Evolutionary conservation across 106 monocot species (phyloP), one percentile per base, ranked within the genome.

Genomic region (Acanthochlamys bracteata): DNA sequence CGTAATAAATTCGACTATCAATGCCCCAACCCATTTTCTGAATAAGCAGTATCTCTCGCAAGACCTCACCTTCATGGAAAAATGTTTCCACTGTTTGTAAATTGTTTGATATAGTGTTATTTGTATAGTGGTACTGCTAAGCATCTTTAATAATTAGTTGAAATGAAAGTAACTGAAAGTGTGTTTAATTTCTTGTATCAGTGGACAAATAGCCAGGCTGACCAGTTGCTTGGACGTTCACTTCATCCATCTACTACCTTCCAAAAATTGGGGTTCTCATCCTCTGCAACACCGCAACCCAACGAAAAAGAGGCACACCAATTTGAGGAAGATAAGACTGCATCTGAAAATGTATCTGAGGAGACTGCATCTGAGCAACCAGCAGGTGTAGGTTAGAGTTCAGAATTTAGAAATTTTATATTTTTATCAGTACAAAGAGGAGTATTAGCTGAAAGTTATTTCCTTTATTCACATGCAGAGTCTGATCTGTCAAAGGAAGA

Each of bases 401-500:
- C 53, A 45, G 21, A 70, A 58, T 56, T 62, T 17, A 63, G 66
- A 43, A 22, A 70, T 57, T 20, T 0, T 42, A 75, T 24, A 45
- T 56, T 55, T 33, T 59, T 17, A 69, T 67, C 60, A n/a, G 11
- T n/a, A 68, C 65, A 60, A 62, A 24, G 52, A 64, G 42, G 55
- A 76, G 45, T 64, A 16, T 61, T 70, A 73, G 73, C 66, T 55
- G n/a, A 64, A 78, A 77, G 70, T 76, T 42, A 47, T 47, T 86
- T 79, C 79, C 74, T 64, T 82, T 73, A 77, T 75, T 75, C 80
- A 73, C 77, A 80, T 66, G 25, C 76, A 61, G 88, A 96, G 39
- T 40, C 25, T 67, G 86, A 87, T 25, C 65, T 91, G 43, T 90
- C 84, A 33, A 53, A 53, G 19, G 95, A 90, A 45, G 95, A 91